These are phyloP conservation scores for Aspergillus panamensis DNA, from an alignment of 495 filamentous ascomycete species.

Conservation along the genomic window DNA sequence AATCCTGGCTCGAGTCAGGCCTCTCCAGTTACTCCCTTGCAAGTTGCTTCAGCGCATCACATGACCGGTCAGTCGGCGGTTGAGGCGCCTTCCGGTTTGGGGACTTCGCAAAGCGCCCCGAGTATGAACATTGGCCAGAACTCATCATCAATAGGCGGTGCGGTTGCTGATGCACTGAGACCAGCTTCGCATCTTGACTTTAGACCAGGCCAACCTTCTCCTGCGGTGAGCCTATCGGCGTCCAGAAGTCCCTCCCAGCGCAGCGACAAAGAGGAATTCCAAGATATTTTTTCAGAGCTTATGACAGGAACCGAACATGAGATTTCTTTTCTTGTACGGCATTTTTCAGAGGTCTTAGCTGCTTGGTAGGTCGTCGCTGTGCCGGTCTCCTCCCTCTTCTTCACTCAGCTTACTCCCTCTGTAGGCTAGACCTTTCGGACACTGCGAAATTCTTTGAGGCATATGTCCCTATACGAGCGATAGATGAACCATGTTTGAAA, in stretches of 20 bases:
- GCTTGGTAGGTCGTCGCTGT: conserved; percentile 31
- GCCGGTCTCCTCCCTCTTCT: neutral
- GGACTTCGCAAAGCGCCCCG: neutral
- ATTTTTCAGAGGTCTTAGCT: conserved; percentile 36
- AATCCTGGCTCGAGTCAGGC: neutral
- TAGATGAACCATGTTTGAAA: conserved; percentile 31
- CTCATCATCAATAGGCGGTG: neutral
- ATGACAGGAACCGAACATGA: conserved; percentile 43
- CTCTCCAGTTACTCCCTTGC: neutral
- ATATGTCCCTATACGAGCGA: conserved; percentile 38
- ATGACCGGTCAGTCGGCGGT: neutral
- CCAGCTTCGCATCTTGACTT: conserved; percentile 2
- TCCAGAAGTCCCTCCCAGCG: conserved; percentile 26
- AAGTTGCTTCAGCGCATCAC: neutral
- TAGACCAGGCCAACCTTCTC: conserved; percentile 8
- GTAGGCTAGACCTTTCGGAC: conserved; percentile 42
- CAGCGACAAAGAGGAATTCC: conserved; percentile 37
- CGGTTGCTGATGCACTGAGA: neutral
- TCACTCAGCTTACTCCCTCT: conserved; percentile 8
- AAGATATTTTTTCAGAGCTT: conserved; percentile 41
- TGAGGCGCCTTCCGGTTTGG: neutral
- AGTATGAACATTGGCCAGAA: neutral
- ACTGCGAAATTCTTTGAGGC: conserved; percentile 37
- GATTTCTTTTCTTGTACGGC: conserved; percentile 36
- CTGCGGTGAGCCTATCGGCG: conserved; percentile 9